Base-by-base conservation (phyloP, 1,284 basidiomycete species). In the Cryptococcus sp. region DNA sequence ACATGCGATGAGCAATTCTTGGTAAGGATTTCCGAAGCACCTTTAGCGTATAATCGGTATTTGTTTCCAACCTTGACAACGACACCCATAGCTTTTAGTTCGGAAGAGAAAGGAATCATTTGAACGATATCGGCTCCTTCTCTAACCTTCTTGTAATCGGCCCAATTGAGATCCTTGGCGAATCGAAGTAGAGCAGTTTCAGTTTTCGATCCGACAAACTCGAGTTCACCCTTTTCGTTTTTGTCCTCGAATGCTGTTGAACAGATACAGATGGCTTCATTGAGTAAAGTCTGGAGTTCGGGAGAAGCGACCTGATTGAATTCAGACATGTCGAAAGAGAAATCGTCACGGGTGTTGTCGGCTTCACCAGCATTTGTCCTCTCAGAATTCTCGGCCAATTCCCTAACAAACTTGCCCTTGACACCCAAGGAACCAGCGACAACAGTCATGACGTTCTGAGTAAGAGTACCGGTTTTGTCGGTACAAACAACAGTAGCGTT, bases 401-500 rank as follows among this genome's bases (percentile, higher is more conserved):
- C 78, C 44, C 83, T 83, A 21, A 91, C 93, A 65, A 98, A 98
- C 76, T 98, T 97, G 70, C 87, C 87, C 63, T 92, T 85, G 48
- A 96, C 83, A 32, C 94, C 94, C 50, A 98, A 79, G 24, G 91
- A 91, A 36, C 94, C 94, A 14, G 94, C 92, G 47, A 98, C 94
- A 63, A 98, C 87, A 16, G 85, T 84, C 94, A 98, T 98, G 66
- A 80, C 80, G 78, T 98, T 98, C 69, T 91, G 87, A 0, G 94
- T 98, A 23, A 92, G 83, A 7, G 91, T 81, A 56, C 79, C 76
- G 1, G 92, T 94, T 79, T 97, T 97, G 79, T 96, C 91, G 19
- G 92, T 97, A 77, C 92, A 97, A 24, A 97, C 83, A 56, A 97
- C 93, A 21, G 87, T 94, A 13, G 92, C 89, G 70, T 98, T 97